Percentiles rank a stretch among this genome's conserved stretches.
These are phyloP conservation scores for Meripilus lineatus DNA, from an alignment of 1,284 basidiomycete genomes.

Conservation along the genomic window DNA sequence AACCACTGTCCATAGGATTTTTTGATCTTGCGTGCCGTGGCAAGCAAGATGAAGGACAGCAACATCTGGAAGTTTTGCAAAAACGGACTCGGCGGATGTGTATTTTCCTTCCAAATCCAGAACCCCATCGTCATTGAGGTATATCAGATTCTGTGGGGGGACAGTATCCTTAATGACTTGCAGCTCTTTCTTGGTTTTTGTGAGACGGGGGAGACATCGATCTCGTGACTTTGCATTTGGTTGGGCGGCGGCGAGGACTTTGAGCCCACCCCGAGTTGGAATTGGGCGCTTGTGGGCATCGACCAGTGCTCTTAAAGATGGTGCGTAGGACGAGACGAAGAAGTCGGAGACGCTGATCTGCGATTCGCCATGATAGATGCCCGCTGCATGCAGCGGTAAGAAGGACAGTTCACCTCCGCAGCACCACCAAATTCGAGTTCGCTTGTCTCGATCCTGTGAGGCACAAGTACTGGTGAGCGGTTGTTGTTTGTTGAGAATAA, in stretches of 20 bases:
- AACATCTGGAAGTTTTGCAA: no score
- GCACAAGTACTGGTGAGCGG: no score
- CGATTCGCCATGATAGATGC: neutral
- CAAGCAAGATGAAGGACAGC: no score
- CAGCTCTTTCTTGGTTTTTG: conserved; percentile 1
- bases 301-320: neutral
- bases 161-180: neutral
- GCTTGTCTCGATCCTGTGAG: no score
- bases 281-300: neutral
- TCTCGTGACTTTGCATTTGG: conserved; percentile 2
- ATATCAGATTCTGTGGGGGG: no score
- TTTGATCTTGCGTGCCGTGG: no score
- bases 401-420: conserved; percentile 7
- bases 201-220: neutral
- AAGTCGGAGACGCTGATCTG: conserved; percentile 4
- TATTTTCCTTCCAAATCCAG: no score
- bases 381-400: conserved; percentile 11
- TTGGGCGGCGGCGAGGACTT: conserved; percentile 4
- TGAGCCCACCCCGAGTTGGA: neutral
- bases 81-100: no score
- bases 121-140: no score
- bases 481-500: no score
- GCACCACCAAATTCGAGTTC: conserved; percentile 11
- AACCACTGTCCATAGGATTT: no score
- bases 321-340: conserved; percentile 7